A percentile compares a stretch with the other conserved stretches of the same genome.
Evolutionary conservation across 2,329 filamentous ascomycete species (phyloP).

Genomic region (Ophiocordyceps camponoti-rufipedis): DNA sequence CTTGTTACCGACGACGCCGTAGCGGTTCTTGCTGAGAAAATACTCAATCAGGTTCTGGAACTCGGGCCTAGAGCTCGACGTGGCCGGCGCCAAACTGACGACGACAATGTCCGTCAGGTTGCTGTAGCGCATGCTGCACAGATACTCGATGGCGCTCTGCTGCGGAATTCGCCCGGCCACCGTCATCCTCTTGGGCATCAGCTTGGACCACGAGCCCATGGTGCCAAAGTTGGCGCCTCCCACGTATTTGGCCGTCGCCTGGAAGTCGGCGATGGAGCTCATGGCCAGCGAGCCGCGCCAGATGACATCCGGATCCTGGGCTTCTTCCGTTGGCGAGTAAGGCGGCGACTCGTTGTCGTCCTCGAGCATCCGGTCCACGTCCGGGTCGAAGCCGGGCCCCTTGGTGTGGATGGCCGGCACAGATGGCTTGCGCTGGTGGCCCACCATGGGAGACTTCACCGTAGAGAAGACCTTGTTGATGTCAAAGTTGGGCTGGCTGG

Average conservation of each 20-base stretch:
- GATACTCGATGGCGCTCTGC: conserved; percentile 72
- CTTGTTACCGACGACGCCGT: conserved; percentile 73
- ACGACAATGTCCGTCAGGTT: conserved; percentile 71
- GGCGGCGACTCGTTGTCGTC: conserved; percentile 66
- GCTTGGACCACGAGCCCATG: conserved; percentile 49
- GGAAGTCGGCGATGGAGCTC: conserved; percentile 59
- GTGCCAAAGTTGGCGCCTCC: conserved; percentile 62
- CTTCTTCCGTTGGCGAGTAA: conserved; percentile 64
- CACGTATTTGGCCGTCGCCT: conserved; percentile 62
- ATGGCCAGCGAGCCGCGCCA: conserved; percentile 67
- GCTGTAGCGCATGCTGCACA: conserved; percentile 72
- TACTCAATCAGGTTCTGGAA: conserved; percentile 76
- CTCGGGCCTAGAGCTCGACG: conserved; percentile 37
- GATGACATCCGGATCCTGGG: conserved; percentile 47
- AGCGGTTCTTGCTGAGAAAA: conserved; percentile 64
- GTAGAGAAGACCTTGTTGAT: conserved; percentile 74
- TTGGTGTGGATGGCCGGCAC: conserved; percentile 24
- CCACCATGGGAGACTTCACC: conserved; percentile 52
- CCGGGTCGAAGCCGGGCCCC: conserved; percentile 58
- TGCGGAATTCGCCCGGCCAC: conserved; percentile 69
- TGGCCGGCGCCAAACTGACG: conserved; percentile 49
- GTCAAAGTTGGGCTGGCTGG: conserved; percentile 48
- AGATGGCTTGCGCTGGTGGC: conserved; percentile 28
- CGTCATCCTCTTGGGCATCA: conserved; percentile 52
- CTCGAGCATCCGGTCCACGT: conserved; percentile 76